phyloP scores from a whole-genome alignment of 495 filamentous ascomycete species.

The Aspergillus carlsbadensis region DNA sequence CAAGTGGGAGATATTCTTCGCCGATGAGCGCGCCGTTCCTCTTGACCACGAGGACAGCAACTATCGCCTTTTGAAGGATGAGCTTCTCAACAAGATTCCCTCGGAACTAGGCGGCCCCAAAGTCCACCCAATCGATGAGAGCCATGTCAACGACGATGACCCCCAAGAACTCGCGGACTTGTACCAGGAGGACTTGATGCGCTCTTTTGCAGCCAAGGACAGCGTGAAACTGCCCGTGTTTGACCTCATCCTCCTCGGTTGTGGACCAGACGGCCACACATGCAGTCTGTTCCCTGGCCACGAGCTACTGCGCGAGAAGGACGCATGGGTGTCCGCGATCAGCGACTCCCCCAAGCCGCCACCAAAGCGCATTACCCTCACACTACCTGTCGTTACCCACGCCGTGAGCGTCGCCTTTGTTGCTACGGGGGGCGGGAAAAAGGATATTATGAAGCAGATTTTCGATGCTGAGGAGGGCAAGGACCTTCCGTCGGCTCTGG shows the following conservation, averaged over 20 bases:
- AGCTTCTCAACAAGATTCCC: constrained; percentile 86
- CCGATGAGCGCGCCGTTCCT: constrained; percentile 92
- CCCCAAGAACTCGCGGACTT: constrained; percentile 88
- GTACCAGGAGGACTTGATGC: constrained; percentile 88
- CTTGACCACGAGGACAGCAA: constrained; percentile 92
- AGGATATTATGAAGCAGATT: constrained; percentile 86
- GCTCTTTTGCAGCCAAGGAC: constrained; percentile 78
- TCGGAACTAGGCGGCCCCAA: constrained; percentile 58
- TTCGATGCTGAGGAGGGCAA: constrained; percentile 76
- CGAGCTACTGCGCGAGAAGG: constrained; percentile 78
- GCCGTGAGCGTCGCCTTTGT: constrained; percentile 85
- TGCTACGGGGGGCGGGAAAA: constrained; percentile 84
- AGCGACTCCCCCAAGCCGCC: constrained; percentile 94
- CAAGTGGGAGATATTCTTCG: constrained; percentile 98
- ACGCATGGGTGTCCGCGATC: constrained; percentile 89
- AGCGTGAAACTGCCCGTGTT: constrained; percentile 91
- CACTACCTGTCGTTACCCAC: constrained; percentile 83
- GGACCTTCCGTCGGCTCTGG: constrained; percentile 76
- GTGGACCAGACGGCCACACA: constrained; percentile 94
- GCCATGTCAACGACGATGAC: constrained; percentile 74
- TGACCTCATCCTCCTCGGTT: constrained; percentile 87
- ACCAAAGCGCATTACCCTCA: constrained; percentile 84
- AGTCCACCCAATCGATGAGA: constrained; percentile 74
- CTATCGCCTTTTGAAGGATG: constrained; percentile 81
- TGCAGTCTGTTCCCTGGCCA: constrained; percentile 95